Conservation (phyloP, 345 rosid species). For the Ceriops decandra region DNA sequence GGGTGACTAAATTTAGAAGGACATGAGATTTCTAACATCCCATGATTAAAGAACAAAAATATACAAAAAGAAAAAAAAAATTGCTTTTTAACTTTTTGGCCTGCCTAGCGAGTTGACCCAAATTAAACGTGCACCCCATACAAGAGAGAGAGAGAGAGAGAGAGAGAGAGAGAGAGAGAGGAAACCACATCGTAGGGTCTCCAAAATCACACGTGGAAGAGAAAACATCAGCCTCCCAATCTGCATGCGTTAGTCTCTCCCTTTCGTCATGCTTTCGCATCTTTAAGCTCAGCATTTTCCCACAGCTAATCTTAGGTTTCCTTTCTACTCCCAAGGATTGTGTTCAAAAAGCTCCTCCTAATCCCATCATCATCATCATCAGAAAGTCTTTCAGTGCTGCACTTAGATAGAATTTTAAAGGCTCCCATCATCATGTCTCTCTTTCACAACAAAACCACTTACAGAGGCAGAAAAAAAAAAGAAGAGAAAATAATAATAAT, state of each 20-base stretch:
- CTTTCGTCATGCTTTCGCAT: constrained; percentile 59
- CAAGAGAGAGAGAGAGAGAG: no score
- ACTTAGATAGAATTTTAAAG: constrained; percentile 36
- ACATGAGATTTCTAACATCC: no score
- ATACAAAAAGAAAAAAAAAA: no score
- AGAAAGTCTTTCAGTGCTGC: constrained; percentile 38
- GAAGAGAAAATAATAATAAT: neutral
- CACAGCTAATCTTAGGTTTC: constrained; percentile 3
- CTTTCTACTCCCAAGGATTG: constrained; percentile 12
- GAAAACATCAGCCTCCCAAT: neutral
- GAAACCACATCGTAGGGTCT: constrained; percentile 47
- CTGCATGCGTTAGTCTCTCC: constrained; percentile 35
- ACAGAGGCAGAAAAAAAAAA: neutral
- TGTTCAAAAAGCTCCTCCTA: constrained; percentile 20
- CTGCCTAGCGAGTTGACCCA: neutral
- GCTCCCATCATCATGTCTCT: constrained; percentile 20
- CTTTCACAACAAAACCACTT: constrained; percentile 16
- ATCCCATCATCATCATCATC: constrained; percentile 10
- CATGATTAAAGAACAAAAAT: no score
- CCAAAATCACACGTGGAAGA: constrained; percentile 45
- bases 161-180: neutral
- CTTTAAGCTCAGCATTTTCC: constrained; percentile 33
- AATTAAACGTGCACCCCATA: neutral
- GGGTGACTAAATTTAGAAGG: no score
- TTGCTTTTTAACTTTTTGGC: no score